Evolutionary conservation across 2,329 filamentous ascomycete genomes (phyloP).

Genomic region (Diaporthe citriasiana): DNA sequence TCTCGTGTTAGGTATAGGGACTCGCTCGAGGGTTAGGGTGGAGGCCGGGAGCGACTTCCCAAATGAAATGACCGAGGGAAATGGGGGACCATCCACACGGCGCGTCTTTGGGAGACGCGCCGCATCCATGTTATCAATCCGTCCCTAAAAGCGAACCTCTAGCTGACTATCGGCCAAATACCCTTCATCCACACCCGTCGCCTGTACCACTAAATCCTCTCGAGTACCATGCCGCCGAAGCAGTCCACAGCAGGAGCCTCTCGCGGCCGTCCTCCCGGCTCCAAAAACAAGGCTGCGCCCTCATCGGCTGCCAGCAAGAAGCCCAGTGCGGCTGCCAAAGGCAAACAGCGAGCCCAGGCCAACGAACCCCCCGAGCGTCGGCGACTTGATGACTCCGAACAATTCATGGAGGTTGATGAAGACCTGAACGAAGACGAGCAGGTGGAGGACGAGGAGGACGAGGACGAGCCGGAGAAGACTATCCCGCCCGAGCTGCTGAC

Average conservation of each 20-base stretch:
- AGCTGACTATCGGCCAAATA: not conserved
- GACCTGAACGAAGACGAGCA: conserved; percentile 47
- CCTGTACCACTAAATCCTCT: not conserved
- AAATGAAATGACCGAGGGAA: not conserved
- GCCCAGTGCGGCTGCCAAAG: conserved; percentile 31
- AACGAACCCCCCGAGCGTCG: conserved; percentile 43
- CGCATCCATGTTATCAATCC: not conserved
- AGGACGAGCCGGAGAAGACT: conserved; percentile 53
- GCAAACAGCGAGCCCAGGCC: conserved; percentile 37
- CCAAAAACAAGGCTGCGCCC: conserved; percentile 43
- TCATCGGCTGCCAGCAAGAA: conserved; percentile 39
- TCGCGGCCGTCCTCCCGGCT: conserved; percentile 53
- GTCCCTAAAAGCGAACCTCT: not conserved
- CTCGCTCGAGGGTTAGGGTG: not conserved
- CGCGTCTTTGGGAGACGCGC: conserved; percentile 34
- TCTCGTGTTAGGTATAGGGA: not conserved
- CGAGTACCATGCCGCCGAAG: conserved; percentile 60
- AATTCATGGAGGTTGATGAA: conserved; percentile 50
- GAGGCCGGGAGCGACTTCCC: not conserved
- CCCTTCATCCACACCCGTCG: no score
- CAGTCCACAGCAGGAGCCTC: conserved; percentile 51
- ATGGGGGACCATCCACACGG: not conserved
- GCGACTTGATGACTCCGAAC: conserved; percentile 43
- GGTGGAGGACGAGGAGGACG: no score
- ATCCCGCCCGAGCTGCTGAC: conserved; percentile 84